Conservation (phyloP, 495 filamentous ascomycete species). For the Annulohypoxylon maeteangense region DNA sequence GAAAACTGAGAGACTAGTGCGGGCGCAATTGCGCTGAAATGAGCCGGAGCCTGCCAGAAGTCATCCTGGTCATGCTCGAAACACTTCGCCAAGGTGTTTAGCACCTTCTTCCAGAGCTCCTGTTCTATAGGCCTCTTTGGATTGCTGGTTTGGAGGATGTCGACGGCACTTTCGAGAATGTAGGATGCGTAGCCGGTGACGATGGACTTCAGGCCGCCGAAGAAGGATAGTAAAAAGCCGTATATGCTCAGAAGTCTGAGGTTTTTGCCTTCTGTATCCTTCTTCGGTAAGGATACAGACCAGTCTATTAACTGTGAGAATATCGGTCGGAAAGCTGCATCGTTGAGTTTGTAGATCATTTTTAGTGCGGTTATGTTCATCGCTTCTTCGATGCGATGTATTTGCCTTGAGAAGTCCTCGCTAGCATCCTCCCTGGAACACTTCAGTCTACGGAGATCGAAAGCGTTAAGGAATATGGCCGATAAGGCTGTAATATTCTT, state of each 20-base stretch:
- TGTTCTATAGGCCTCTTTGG: slow-evolving; percentile 63
- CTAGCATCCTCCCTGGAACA: slow-evolving; percentile 50
- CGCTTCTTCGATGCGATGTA: slow-evolving; percentile 71
- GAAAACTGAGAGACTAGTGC: slow-evolving; percentile 76
- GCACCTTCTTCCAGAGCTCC: slow-evolving; percentile 68
- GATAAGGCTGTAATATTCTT: slow-evolving; percentile 75
- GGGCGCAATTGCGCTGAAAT: slow-evolving; percentile 76
- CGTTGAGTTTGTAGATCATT: slow-evolving; percentile 96
- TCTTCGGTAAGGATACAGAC: slow-evolving; percentile 67
- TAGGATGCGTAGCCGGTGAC: slow-evolving; percentile 91
- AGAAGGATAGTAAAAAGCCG: slow-evolving; percentile 80
- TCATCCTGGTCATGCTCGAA: slow-evolving; percentile 83
- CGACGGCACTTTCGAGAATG: slow-evolving; percentile 76
- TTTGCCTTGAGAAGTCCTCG: slow-evolving; percentile 53
- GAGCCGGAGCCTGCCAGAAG: slow-evolving; percentile 91
- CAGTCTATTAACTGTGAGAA: slow-evolving; percentile 86
- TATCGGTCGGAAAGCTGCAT: slow-evolving; percentile 93
- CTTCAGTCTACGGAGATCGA: slow-evolving; percentile 74
- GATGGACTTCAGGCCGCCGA: slow-evolving; percentile 87
- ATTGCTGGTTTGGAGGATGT: slow-evolving; percentile 65
- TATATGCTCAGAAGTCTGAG: slow-evolving; percentile 75
- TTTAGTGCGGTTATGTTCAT: slow-evolving; percentile 77
- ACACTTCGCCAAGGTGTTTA: slow-evolving; percentile 74
- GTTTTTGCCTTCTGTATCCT: slow-evolving; percentile 63
- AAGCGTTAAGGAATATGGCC: slow-evolving; percentile 72